Evolutionary conservation across 2,329 filamentous ascomycete genomes (phyloP).

Genomic region (Samsoniella hepiali): DNA sequence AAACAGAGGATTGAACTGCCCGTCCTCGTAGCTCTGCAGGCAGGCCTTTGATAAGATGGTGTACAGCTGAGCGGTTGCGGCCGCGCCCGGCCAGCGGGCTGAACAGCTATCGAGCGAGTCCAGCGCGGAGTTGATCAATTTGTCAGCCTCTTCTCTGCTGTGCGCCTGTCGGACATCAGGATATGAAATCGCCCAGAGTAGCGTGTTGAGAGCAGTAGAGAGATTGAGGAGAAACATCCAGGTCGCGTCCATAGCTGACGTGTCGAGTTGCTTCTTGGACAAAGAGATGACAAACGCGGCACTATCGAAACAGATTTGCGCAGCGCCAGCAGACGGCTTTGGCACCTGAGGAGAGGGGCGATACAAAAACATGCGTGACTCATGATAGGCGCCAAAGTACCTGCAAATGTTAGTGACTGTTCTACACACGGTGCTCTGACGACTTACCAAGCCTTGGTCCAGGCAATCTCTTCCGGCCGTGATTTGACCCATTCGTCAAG

Average conservation of each 20-base stretch:
- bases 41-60: slow-evolving; percentile 81
- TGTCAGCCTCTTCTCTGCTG: slow-evolving; percentile 69
- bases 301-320: slow-evolving; percentile 77
- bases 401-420: slow-evolving; percentile 34
- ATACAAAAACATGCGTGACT: slow-evolving; percentile 84
- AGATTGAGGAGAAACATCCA: slow-evolving; percentile 90
- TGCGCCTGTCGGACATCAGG: slow-evolving; percentile 74
- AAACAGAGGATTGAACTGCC: slow-evolving; percentile 25
- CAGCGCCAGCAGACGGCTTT: slow-evolving; percentile 75
- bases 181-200: slow-evolving; percentile 90
- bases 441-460: slow-evolving; percentile 77
- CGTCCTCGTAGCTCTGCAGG: slow-evolving; percentile 76
- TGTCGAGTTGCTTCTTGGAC: slow-evolving; percentile 75
- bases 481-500: slow-evolving; percentile 72
- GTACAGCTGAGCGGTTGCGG: slow-evolving; percentile 80
- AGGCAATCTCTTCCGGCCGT: slow-evolving; percentile 66
- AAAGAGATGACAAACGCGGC: slow-evolving; percentile 78
- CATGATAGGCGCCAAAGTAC: slow-evolving; percentile 71
- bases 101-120: slow-evolving; percentile 77
- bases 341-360: slow-evolving; percentile 90
- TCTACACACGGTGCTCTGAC: neutral
- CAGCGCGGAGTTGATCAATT: slow-evolving; percentile 69
- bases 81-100: slow-evolving; percentile 87
- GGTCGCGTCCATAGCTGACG: slow-evolving; percentile 75
- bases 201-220: slow-evolving; percentile 87